Evolutionary conservation across 441 rosid species (phyloP).

Genomic region (Adansonia madagascariensis): DNA sequence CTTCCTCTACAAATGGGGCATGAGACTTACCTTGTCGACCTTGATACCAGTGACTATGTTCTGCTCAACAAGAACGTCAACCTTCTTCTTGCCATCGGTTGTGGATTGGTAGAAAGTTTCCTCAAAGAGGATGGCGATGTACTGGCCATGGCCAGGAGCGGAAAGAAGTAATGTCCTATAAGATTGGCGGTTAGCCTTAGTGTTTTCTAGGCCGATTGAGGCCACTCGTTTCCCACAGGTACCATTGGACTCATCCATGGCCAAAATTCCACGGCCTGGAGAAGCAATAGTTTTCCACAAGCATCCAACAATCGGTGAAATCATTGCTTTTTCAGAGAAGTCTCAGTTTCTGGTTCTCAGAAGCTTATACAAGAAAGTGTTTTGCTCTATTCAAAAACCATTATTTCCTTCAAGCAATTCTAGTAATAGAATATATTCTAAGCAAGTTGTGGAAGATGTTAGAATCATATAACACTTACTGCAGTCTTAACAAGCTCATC

Average conservation of each 20-base stretch:
- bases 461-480: constrained; percentile 35
- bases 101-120: constrained; percentile 75
- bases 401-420: background rate
- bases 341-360: background rate
- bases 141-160: constrained; percentile 59
- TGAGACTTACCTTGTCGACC: constrained; percentile 57
- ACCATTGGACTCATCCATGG: constrained; percentile 69
- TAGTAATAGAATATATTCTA: background rate
- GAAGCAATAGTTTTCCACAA: constrained; percentile 64
- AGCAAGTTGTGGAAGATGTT: background rate
- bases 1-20: background rate
- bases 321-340: background rate
- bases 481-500: constrained; percentile 78
- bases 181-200: constrained; percentile 74
- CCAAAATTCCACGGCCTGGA: constrained; percentile 68
- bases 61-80: constrained; percentile 60
- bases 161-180: constrained; percentile 59
- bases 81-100: constrained; percentile 59
- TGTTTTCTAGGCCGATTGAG: constrained; percentile 84
- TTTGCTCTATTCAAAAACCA: background rate
- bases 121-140: constrained; percentile 75
- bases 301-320: constrained; percentile 20
- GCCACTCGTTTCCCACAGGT: constrained; percentile 78
- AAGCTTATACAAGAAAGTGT: background rate
- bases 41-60: constrained; percentile 64